Evolutionary conservation across 2,329 filamentous ascomycete genomes (phyloP).

Genomic region (Fusarium acutatum): DNA sequence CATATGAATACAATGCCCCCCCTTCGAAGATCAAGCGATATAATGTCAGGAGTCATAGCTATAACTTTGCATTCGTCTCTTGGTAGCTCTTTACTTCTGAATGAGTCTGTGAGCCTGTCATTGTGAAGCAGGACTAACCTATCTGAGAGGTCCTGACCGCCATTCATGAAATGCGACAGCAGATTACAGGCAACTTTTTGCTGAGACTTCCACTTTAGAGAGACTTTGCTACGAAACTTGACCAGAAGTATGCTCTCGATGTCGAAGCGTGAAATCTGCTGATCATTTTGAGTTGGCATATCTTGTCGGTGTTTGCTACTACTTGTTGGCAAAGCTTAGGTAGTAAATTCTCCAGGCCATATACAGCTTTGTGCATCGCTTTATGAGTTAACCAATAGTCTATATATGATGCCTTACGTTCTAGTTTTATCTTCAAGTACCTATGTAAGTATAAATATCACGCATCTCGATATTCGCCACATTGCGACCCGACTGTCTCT

Average conservation of each 20-base stretch:
- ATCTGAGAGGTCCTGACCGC: neutral
- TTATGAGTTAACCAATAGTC: neutral
- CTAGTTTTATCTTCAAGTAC: neutral
- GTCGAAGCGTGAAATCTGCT: too few species aligned
- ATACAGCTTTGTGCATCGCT: rapidly evolving
- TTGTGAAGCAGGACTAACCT: neutral
- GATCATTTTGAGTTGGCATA: too few species aligned
- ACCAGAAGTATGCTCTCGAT: too few species aligned
- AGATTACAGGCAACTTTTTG: neutral
- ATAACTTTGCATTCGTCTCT: too few species aligned
- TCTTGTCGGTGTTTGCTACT: neutral
- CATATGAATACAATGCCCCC: neutral
- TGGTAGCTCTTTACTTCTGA: neutral
- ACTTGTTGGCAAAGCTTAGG: too few species aligned
- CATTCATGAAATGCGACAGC: neutral
- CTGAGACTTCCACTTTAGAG: neutral
- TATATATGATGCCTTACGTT: rapidly evolving
- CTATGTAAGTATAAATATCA: too few species aligned
- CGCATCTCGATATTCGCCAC: neutral
- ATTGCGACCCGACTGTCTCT: neutral
- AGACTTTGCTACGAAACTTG: neutral
- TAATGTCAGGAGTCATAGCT: neutral
- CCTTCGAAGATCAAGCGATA: neutral
- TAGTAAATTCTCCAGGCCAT: neutral
- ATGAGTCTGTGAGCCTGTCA: neutral